A percentile compares a stretch with the other conserved stretches of the same genome.
Conservation (phyloP, 2,329 filamentous ascomycete species). For the Calonectria pseudoreteaudii region DNA sequence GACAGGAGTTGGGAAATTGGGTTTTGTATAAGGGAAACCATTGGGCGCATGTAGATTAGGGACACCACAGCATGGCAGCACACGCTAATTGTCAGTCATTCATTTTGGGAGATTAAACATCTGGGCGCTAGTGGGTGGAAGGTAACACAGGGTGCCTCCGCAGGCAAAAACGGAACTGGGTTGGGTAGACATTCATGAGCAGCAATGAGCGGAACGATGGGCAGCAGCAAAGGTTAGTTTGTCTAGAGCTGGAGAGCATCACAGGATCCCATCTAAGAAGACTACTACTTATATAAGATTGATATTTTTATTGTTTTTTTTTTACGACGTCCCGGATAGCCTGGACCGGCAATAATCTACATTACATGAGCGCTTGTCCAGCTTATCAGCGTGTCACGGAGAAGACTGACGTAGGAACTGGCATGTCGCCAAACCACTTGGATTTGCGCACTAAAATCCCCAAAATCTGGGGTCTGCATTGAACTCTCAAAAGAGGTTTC, state of each 20-base stretch:
- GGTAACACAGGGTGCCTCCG: conserved; percentile 30
- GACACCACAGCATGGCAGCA: conserved; percentile 32
- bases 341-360: neutral
- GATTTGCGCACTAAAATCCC: neutral
- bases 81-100: conserved; percentile 35
- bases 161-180: conserved; percentile 29
- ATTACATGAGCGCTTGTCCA: neutral
- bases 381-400: neutral
- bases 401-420: neutral
- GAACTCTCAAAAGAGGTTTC: neutral
- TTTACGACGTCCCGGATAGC: neutral
- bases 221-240: neutral
- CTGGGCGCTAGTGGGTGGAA: conserved; percentile 33
- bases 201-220: conserved; percentile 16
- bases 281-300: neutral
- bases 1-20: conserved; percentile 39
- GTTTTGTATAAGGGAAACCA: conserved; percentile 27
- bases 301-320: neutral
- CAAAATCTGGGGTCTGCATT: conserved; percentile 5
- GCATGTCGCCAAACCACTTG: neutral
- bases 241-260: conserved; percentile 16
- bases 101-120: conserved; percentile 15
- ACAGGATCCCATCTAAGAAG: conserved; percentile 22
- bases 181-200: conserved; percentile 29
- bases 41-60: conserved; percentile 39